phyloP scores from a whole-genome alignment of 1,284 basidiomycete genomes.

The Quambalaria eucalypti region DNA sequence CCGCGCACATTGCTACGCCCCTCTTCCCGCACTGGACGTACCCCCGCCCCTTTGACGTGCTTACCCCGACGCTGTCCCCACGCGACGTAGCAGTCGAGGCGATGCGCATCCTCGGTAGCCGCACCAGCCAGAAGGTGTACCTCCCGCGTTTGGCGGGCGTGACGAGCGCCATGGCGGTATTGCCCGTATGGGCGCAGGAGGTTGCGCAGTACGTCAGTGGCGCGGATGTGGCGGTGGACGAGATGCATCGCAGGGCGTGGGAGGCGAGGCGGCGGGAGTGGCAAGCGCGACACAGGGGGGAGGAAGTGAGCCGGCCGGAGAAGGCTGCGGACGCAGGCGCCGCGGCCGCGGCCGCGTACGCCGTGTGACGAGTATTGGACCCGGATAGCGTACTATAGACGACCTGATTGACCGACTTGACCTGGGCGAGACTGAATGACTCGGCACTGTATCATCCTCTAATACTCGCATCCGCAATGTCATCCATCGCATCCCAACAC shows the following conservation, averaged over 20 bases:
- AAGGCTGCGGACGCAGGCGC: too few species aligned
- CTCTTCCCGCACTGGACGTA: not conserved
- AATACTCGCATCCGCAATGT: too few species aligned
- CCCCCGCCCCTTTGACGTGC: not conserved
- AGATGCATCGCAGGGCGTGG: not conserved
- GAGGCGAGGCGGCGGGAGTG: not conserved
- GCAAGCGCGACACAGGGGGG: not conserved
- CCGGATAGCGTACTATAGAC: too few species aligned
- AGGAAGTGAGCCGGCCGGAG: too few species aligned
- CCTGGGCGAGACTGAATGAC: too few species aligned
- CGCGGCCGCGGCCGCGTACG: too few species aligned
- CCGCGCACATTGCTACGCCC: not conserved
- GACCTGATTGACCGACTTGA: too few species aligned
- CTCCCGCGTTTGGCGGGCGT: not conserved
- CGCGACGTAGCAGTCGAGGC: not conserved
- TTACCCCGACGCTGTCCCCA: not conserved
- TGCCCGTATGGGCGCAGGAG: not conserved
- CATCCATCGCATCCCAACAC: too few species aligned
- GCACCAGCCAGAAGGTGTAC: not conserved
- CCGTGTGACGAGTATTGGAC: too few species aligned
- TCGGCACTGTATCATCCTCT: too few species aligned
- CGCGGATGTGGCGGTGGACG: not conserved
- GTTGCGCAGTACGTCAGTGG: not conserved
- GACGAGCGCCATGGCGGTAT: not conserved
- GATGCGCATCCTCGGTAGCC: not conserved